These are phyloP conservation scores for Boletus rubescentipes DNA, from an alignment of 768 basidiomycete species.

Conservation along the genomic window DNA sequence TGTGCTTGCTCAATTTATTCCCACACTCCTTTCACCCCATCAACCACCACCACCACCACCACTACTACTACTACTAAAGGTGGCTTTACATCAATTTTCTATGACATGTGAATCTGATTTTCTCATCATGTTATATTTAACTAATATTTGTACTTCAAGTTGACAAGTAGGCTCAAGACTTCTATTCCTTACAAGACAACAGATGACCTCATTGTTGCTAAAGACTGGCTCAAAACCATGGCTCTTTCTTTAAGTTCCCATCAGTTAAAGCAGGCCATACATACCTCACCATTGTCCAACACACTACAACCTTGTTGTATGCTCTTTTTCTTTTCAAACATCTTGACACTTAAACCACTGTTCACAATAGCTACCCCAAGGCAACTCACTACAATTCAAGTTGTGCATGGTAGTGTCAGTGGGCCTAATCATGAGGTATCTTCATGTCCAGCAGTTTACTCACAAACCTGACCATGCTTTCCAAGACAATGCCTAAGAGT, in stretches of 20 bases:
- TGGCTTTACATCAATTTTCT: neutral
- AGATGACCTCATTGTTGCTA: neutral
- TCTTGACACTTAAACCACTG: neutral
- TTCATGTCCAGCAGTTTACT: neutral
- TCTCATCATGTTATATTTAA: neutral
- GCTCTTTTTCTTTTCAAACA: neutral
- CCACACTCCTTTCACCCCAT: neutral
- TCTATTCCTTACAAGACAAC: neutral
- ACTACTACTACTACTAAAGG: conserved; percentile 1
- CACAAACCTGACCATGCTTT: conserved; percentile 5
- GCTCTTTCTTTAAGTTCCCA: conserved; percentile 20
- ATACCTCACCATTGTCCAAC: conserved; percentile 1
- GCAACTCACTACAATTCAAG: conserved; percentile 1
- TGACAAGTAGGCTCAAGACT: neutral
- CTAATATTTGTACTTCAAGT: neutral
- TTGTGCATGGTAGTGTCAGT: conserved; percentile 7
- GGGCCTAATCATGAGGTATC: conserved; percentile 13
- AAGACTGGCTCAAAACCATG: conserved; percentile 6
- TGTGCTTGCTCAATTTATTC: neutral
- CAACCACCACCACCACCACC: too few relatives aligned
- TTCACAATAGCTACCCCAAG: conserved; percentile 19
- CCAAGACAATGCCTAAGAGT: conserved; percentile 10
- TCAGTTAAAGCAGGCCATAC: conserved; percentile 2
- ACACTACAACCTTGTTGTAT: conserved; percentile 13
- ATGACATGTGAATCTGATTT: neutral